Conservation (phyloP, 176 grass and related monocot genomes). For the Oryza nivara region DNA sequence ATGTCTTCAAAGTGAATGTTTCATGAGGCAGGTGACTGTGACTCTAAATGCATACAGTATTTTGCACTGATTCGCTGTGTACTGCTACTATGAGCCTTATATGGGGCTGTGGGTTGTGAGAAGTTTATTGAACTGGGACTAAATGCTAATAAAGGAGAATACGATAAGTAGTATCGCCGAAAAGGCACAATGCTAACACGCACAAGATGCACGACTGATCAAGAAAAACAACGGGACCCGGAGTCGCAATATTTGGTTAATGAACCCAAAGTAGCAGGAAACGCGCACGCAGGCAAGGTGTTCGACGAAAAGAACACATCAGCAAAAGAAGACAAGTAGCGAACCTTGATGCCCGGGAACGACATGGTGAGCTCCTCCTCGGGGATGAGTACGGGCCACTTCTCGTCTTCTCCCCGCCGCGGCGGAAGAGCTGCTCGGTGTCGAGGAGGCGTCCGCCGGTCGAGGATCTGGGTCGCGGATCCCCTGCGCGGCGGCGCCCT, state of each 20-base stretch:
- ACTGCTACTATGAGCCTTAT: too few relatives aligned
- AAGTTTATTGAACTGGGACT: too few relatives aligned
- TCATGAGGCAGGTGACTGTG: too few relatives aligned
- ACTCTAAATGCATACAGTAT: too few relatives aligned
- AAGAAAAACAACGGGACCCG: not conserved
- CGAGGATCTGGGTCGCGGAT: constrained; percentile 78
- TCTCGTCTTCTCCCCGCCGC: constrained; percentile 48
- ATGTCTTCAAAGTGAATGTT: too few relatives aligned
- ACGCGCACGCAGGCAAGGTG: constrained; percentile 16
- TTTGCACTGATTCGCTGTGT: too few relatives aligned
- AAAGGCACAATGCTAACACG: not conserved
- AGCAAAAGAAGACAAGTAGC: not conserved
- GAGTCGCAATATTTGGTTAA: not conserved
- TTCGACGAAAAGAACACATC: constrained; percentile 34
- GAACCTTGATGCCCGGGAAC: constrained; percentile 84
- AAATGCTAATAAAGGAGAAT: too few relatives aligned
- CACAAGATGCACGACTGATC: not conserved
- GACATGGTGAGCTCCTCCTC: constrained; percentile 75
- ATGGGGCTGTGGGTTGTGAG: too few relatives aligned
- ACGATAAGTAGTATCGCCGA: too few relatives aligned
- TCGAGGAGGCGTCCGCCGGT: constrained; percentile 69
- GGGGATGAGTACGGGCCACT: constrained; percentile 85
- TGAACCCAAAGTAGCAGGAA: not conserved
- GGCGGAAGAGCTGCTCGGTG: constrained; percentile 90
- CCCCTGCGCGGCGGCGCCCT: constrained; percentile 67